These are phyloP conservation scores for Cercospora citrullina DNA, from an alignment of 2,329 filamentous ascomycete species.

Conservation along the genomic window DNA sequence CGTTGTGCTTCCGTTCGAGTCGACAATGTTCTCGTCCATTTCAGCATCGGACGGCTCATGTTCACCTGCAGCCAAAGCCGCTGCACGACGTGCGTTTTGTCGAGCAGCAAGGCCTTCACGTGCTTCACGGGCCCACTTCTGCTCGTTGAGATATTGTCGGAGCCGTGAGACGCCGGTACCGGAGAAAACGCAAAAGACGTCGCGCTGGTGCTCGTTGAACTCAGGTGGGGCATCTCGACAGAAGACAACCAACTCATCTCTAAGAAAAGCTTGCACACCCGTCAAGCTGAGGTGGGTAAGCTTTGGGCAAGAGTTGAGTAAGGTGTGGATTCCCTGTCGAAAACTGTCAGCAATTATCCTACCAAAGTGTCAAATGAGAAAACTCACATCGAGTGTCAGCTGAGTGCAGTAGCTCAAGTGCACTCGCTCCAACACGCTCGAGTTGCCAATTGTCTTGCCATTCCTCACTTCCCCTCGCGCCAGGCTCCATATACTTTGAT, in stretches of 20 bases:
- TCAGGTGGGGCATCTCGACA: conserved; percentile 87
- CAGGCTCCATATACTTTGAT: conserved; percentile 81
- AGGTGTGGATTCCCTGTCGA: conserved; percentile 76
- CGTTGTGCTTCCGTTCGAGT: conserved; percentile 35
- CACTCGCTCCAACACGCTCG: conserved; percentile 81
- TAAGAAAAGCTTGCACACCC: conserved; percentile 85
- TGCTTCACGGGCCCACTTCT: conserved; percentile 24
- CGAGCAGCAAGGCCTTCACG: conserved; percentile 18
- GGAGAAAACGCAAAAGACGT: conserved; percentile 97
- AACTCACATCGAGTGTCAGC: conserved; percentile 73
- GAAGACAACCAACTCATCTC: conserved; percentile 78
- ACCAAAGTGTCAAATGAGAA: neutral
- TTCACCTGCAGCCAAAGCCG: conserved; percentile 28
- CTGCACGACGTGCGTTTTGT: conserved; percentile 22
- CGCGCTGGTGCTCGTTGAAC: conserved; percentile 91
- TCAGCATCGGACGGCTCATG: conserved; percentile 36
- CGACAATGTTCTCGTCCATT: conserved; percentile 33
- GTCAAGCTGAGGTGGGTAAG: conserved; percentile 94
- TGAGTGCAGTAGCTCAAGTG: conserved; percentile 94
- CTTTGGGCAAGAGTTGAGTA: conserved; percentile 87
- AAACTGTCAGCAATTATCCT: conserved; percentile 35
- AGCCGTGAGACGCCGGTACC: conserved; percentile 77
- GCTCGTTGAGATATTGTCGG: conserved; percentile 71
- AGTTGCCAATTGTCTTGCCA: conserved; percentile 44
- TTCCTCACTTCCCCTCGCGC: conserved; percentile 55